Conservation (phyloP, 371 early-diverging fungal genomes). For the Neoconidiobolus thromboides region DNA sequence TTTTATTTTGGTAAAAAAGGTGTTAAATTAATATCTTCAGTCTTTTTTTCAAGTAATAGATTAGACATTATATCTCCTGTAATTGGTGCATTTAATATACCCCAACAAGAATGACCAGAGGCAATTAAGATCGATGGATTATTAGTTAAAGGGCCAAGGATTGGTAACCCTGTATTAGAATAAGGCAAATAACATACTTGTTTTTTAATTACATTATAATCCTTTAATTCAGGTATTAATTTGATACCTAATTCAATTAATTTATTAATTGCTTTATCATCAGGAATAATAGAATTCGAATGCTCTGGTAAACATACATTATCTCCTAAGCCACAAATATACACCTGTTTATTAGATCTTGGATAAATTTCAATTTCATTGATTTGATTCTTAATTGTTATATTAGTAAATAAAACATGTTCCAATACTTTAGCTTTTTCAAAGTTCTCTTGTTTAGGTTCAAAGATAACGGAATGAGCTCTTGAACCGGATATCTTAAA, state of each 20-base stretch:
- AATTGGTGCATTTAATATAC: slow-evolving; percentile 43
- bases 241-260: slow-evolving; percentile 14
- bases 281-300: slow-evolving; percentile 19
- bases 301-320: slow-evolving; percentile 22
- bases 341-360: slow-evolving; percentile 40
- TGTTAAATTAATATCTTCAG: too few species aligned
- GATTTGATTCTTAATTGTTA: slow-evolving; percentile 12
- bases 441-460: slow-evolving; percentile 8
- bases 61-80: slow-evolving; percentile 19
- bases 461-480: slow-evolving; percentile 22
- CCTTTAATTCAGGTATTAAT: slow-evolving; percentile 18
- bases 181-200: slow-evolving; percentile 47
- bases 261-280: slow-evolving; percentile 10
- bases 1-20: too few species aligned
- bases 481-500: slow-evolving; percentile 18
- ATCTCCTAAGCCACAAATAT: slow-evolving; percentile 39
- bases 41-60: too few species aligned
- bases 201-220: slow-evolving; percentile 14
- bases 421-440: slow-evolving; percentile 12
- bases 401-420: slow-evolving; percentile 22
- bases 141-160: slow-evolving; percentile 32
- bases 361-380: slow-evolving; percentile 31
- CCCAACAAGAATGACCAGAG: slow-evolving; percentile 52
- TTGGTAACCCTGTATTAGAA: slow-evolving; percentile 25
- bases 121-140: slow-evolving; percentile 29